Evolutionary conservation across 441 rosid species (phyloP).

Genomic region (Raphanus hybrid): DNA sequence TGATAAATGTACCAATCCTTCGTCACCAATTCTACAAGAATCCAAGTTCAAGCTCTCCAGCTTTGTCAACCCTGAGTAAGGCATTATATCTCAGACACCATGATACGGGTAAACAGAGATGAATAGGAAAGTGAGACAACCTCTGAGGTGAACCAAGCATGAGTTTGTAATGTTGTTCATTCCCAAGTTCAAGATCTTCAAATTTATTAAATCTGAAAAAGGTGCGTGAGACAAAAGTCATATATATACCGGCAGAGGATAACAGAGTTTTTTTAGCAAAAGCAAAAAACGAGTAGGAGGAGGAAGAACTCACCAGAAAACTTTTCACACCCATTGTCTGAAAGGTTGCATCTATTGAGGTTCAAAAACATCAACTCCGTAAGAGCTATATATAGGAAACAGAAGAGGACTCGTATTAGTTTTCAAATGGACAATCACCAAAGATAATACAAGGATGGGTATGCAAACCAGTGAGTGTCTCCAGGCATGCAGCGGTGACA

Average conservation of each 20-base stretch:
- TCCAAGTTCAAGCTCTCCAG: slow-evolving; percentile 98
- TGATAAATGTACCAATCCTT: slow-evolving; percentile 73
- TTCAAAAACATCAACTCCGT: slow-evolving; percentile 41
- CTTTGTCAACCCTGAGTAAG: slow-evolving; percentile 65
- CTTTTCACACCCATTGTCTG: slow-evolving; percentile 45
- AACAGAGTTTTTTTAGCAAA: not conserved
- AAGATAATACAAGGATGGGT: slow-evolving; percentile 4
- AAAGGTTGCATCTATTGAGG: slow-evolving; percentile 46
- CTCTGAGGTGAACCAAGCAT: slow-evolving; percentile 82
- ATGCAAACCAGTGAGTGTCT: slow-evolving; percentile 64
- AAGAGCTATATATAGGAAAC: slow-evolving; percentile 31
- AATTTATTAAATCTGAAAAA: slow-evolving; percentile 57
- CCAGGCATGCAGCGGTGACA: slow-evolving; percentile 76
- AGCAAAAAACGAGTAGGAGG: slow-evolving; percentile 6
- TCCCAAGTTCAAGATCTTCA: slow-evolving; percentile 84
- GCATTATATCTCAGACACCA: not conserved
- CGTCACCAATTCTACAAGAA: slow-evolving; percentile 80
- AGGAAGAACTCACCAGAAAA: slow-evolving; percentile 38
- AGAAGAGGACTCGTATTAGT: slow-evolving; percentile 19
- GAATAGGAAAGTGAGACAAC: slow-evolving; percentile 45
- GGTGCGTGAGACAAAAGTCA: slow-evolving; percentile 19
- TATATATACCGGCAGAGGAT: not conserved
- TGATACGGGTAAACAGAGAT: not conserved
- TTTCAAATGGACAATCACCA: not conserved
- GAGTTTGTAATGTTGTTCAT: slow-evolving; percentile 81